These are phyloP conservation scores for Camellia oleifera DNA, from an alignment of 179 eudicot genomes.

Conservation along the genomic window DNA sequence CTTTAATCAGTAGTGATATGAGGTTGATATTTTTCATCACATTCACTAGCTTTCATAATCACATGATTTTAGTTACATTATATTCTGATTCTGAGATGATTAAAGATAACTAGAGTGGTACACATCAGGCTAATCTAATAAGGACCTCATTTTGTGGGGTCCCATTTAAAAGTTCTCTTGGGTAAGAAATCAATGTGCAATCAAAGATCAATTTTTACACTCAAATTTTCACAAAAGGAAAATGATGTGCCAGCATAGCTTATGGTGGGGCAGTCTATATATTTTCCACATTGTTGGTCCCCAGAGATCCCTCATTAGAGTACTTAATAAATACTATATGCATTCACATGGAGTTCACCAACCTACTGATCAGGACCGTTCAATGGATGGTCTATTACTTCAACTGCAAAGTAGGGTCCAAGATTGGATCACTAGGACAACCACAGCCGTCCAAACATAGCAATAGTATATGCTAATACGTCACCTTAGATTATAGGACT, in stretches of 20 bases:
- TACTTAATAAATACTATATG: background rate
- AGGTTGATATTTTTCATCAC: background rate
- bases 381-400: conserved; percentile 35
- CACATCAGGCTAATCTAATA: conserved; percentile 3
- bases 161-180: conserved; percentile 29
- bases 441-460: conserved; percentile 4
- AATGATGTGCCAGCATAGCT: conserved; percentile 33
- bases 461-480: background rate
- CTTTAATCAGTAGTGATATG: background rate
- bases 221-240: conserved; percentile 10
- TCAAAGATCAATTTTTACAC: conserved; percentile 14
- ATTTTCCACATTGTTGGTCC: no score
- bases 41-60: conserved; percentile 8
- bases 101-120: background rate
- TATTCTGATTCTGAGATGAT: conserved; percentile 7
- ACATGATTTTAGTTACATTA: conserved; percentile 14
- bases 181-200: conserved; percentile 36
- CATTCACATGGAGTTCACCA: conserved; percentile 23
- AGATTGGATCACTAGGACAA: conserved; percentile 1
- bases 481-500: background rate
- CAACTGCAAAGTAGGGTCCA: conserved; percentile 31
- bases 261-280: background rate
- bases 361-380: conserved; percentile 31
- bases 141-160: conserved; percentile 19
- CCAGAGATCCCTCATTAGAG: no score